Percentiles rank a stretch among this genome's conserved stretches.
These are phyloP conservation scores for Trichoderma asperelloides DNA, from an alignment of 495 filamentous ascomycete genomes.

Conservation along the genomic window DNA sequence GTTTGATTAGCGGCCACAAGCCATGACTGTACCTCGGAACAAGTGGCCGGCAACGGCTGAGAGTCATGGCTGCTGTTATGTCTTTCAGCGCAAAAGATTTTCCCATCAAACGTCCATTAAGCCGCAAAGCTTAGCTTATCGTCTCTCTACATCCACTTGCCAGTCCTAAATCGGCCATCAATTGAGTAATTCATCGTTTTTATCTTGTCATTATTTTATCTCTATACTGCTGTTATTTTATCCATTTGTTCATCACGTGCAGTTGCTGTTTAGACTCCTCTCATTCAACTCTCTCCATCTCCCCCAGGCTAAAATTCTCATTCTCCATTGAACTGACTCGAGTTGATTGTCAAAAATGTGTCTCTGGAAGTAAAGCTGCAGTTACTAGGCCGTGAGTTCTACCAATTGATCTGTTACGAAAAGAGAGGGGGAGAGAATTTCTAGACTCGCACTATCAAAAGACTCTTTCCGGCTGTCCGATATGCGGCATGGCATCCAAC, in stretches of 20 bases:
- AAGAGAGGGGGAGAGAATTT: not conserved
- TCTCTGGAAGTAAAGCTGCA: not conserved
- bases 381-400: not conserved
- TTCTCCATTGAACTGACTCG: too few relatives aligned
- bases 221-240: not conserved
- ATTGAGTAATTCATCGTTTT: not conserved
- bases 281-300: not conserved
- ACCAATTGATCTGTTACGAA: not conserved
- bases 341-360: not conserved
- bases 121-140: not conserved
- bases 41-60: not conserved
- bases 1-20: not conserved
- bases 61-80: not conserved
- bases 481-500: constrained; percentile 30
- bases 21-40: not conserved
- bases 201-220: not conserved
- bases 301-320: not conserved
- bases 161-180: not conserved
- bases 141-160: not conserved
- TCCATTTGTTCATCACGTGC: not conserved
- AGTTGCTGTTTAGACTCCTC: not conserved
- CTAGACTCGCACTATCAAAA: not conserved
- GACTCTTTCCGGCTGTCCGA: constrained; percentile 18
- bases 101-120: not conserved
- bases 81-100: not conserved